Evolutionary conservation across 768 basidiomycete species (phyloP), one percentile per base, ranked within the genome.

Genomic region (Phanerodontia chrysosporium): DNA sequence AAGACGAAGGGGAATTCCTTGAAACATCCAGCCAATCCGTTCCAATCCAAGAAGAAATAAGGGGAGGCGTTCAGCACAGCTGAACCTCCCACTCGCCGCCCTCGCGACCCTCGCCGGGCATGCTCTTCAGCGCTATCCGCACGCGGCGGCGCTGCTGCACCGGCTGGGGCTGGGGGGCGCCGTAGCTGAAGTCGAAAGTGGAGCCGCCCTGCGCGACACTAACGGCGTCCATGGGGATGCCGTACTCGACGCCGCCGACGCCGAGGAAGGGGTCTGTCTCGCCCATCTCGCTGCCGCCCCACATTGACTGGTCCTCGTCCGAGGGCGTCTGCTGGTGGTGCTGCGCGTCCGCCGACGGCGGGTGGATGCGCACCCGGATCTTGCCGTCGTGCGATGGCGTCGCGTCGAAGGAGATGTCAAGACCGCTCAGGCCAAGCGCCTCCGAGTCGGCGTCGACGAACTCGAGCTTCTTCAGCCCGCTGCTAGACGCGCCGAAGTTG

Each of bases 21-120:
- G 32, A 51, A 51, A 51, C 21, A 54, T 16, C 44, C n/a, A 53
- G 58, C 35, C 51, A 28, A 54, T 59, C 57, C 57, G 29, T 53
- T 35, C 51, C 39, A 28, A 30, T 39, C 22, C 45, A 44, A 58
- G 45, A 27, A 49, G 16, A 18, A 18, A 42, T 10, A 18, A 42
- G 18, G 4, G 39, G 32, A 35, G 46, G 46, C 22, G 25, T 69
- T 64, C 56, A 88, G 71, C 85, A 87, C 53, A 89, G 75, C 68
- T 87, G 82, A 48, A 90, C 86, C 70, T 90, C 87, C 87, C 88
- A 89, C 74, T 89, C 87, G 61, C 87, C 87, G 49, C 85, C 85
- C 69, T 86, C 84, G 62, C 80, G 80, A 48, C 84, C 85, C 29
- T 79, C 72, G 22, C 76, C 76, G 0, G 87, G 86, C 72, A 85